Evolutionary conservation across 1,139 yeast genomes (phyloP), one percentile per base, ranked within the genome.

Genomic region (Suhomyces ambrosiae): DNA sequence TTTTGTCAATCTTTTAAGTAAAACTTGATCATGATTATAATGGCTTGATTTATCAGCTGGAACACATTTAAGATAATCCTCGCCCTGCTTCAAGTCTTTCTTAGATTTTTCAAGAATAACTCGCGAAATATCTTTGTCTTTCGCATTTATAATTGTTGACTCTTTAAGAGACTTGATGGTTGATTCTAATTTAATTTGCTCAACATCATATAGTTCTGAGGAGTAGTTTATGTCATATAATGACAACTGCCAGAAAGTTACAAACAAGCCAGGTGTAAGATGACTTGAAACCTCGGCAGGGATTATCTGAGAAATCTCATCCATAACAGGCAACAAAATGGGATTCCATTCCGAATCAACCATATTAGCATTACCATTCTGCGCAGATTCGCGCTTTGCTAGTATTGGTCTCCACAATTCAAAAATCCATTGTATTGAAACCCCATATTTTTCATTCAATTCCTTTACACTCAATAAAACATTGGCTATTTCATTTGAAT

Each of bases 211-310:
- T 3, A 78, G 58, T 1, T 56, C 54, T 11, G 65, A 63, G 1
- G 80, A 74, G 52, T 64, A 84, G 42, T 77, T 75, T 21, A 90
- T 76, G 50, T 90, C 96, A 52, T 84, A 81, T n/a, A 88, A 63
- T 0, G 84, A 71, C 18, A 85, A 65, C 45, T 71, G 78, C 97
- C 97, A 90, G 52, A 89, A 90, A 0, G 75, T 65, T 2, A 69
- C 63, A 52, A 73, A 86, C 27, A 87, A 63, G 0, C 66, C 69
- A 7, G 42, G 29, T 7, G 27, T 33, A 3, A 42, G 30, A 18
- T 28, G 15, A 11, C 33, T 31, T 7, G 15, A 17, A 5, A 24
- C 22, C 16, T 30, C 31, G n/a, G 28, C 23, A 14, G 49, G 40
- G 10, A 45, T 22, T 6, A 40, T 32, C 1, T 29, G 19, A 8